Evolutionary conservation across 2,329 filamentous ascomycete genomes (phyloP), one percentile per base, ranked within the genome.

Genomic region (Hirsutella minnesotensis): DNA sequence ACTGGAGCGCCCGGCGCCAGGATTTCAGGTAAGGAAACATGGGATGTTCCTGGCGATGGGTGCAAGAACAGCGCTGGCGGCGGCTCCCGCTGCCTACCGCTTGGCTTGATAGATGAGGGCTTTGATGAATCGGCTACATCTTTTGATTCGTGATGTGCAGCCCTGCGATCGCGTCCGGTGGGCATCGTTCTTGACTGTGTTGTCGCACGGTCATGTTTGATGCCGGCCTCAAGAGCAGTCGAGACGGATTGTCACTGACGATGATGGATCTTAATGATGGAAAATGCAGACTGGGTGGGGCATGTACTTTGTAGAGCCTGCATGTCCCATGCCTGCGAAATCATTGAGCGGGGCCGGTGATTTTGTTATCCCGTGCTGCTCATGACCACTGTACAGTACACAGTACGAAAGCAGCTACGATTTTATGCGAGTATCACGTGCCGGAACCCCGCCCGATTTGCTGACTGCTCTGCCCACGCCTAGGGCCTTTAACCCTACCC

Each of bases 61-160:
- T 85, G 85, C 44, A 88, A 75, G 61, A 94, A 94, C 39, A 94
- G 75, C 3, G 81, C 72, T 1, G 87, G 86, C 19, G 86, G 86
- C 39, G 72, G 72, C 31, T 72, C 70, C 43, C 72, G 68, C 54
- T 65, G 60, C 44, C 65, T 65, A 49, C 57, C 59, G 12, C 24
- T 77, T 73, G 40, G 69, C 63, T 54, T 68, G 67, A 24, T 57
- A 50, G 47, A 60, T 59, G 49, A 63, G 59, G 42, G 38, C 12
- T 13, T 33, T 18, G 18, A 4, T n/a, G 33, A n/a, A 12, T 31
- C 33, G 12, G 30, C 24, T 15, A 31, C 38, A 3, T 37, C 42
- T 20, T 33, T 21, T 15, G 31, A 10, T n/a, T 39, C 39, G 20
- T 24, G 19, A 19, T 20, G 36, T 5, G 19, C 13, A 15, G 20